Evolutionary conservation across 208 protist species (phyloP).

Genomic region (Herpetomonas tarakana): DNA sequence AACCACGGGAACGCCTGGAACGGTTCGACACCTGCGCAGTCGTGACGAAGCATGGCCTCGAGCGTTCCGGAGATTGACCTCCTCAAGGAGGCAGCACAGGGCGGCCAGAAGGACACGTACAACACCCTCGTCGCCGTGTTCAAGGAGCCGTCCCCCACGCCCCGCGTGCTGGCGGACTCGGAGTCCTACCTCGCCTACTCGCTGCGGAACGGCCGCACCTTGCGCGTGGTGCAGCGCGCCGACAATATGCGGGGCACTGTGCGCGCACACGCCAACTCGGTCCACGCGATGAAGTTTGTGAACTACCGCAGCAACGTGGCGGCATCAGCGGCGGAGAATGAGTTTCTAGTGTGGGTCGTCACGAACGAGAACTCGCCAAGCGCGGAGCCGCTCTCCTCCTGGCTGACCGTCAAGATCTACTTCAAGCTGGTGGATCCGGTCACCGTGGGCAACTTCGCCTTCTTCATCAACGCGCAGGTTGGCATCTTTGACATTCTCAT

Average conservation of each 20-base stretch:
- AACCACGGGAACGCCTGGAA: too few species aligned
- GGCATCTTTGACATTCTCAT: conserved; percentile 68
- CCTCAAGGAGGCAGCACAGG: conserved; percentile 20
- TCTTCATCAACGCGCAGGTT: conserved; percentile 79
- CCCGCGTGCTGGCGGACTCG: conserved; percentile 75
- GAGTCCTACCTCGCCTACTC: conserved; percentile 79
- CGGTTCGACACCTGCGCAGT: too few species aligned
- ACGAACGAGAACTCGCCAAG: conserved; percentile 30
- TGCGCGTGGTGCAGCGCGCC: conserved; percentile 61
- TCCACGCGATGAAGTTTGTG: conserved; percentile 74
- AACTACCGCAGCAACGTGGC: conserved; percentile 89
- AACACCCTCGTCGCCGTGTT: conserved; percentile 60
- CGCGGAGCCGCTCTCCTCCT: conserved; percentile 4
- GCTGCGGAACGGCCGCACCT: conserved; percentile 61
- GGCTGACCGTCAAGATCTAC: conserved; percentile 67
- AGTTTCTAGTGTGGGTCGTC: conserved; percentile 84
- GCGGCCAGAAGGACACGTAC: conserved; percentile 24
- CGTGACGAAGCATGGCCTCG: too few species aligned
- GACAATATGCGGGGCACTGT: conserved; percentile 60
- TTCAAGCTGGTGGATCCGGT: conserved; percentile 72
- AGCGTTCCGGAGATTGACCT: conserved; percentile 34
- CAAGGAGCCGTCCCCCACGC: conserved; percentile 41
- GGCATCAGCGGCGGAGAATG: conserved; percentile 51
- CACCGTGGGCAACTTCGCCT: conserved; percentile 62
- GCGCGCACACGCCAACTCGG: conserved; percentile 42